Evolutionary conservation across 331 rosid species (phyloP).

Genomic region (Pyrus hybrid): DNA sequence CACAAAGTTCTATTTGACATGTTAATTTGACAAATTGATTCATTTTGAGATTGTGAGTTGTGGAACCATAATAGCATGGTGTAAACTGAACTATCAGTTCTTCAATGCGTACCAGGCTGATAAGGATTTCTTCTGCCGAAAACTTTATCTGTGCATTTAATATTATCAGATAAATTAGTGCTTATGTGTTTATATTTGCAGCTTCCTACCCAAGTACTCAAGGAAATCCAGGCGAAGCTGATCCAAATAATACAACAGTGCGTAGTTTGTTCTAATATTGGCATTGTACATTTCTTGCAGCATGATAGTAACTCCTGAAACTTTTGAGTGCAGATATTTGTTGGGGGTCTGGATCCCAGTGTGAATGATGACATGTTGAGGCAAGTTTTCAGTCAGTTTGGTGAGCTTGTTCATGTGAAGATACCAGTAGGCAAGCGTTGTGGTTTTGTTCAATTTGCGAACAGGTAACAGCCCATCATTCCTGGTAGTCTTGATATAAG

Average conservation of each 20-base stretch:
- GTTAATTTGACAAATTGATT: not conserved
- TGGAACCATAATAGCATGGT: not conserved
- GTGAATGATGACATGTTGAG: conserved; percentile 41
- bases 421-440: conserved; percentile 64
- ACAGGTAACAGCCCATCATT: conserved; percentile 21
- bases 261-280: conserved; percentile 17
- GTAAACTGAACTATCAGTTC: not conserved
- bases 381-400: conserved; percentile 41
- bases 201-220: conserved; percentile 47
- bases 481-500: not conserved
- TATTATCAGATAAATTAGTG: not conserved
- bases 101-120: not conserved
- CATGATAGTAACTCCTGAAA: conserved; percentile 4
- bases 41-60: not conserved
- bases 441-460: conserved; percentile 64
- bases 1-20: not conserved
- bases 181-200: conserved; percentile 28
- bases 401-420: conserved; percentile 51
- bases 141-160: not conserved
- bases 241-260: conserved; percentile 67
- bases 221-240: conserved; percentile 54
- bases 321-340: conserved; percentile 35
- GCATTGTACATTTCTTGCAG: not conserved
- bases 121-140: not conserved
- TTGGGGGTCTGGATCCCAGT: conserved; percentile 45